These are phyloP conservation scores for Cenococcum geophilum DNA, from an alignment of 495 filamentous ascomycete species.

Conservation along the genomic window DNA sequence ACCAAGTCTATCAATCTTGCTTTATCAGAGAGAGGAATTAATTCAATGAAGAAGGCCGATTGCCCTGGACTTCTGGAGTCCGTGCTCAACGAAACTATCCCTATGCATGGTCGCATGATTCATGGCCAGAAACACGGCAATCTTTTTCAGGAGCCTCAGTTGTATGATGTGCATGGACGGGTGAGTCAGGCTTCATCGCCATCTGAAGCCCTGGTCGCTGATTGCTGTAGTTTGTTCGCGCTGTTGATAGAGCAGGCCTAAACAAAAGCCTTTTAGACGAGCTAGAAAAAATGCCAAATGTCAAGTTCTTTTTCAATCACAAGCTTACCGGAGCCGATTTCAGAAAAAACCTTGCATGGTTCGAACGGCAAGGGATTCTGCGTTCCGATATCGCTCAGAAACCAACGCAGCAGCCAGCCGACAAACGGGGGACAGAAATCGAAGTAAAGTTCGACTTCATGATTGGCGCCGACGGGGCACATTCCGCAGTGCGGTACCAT, in stretches of 20 bases:
- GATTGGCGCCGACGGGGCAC: constrained; percentile 93
- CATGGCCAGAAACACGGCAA: constrained; percentile 63
- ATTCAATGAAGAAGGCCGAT: constrained; percentile 65
- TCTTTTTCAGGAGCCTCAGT: constrained; percentile 70
- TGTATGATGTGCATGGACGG: constrained; percentile 84
- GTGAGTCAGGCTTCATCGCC: constrained; percentile 52
- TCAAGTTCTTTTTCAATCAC: constrained; percentile 84
- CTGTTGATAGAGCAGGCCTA: constrained; percentile 69
- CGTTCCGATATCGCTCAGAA: constrained; percentile 5
- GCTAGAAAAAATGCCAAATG: constrained; percentile 73
- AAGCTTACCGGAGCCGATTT: constrained; percentile 87
- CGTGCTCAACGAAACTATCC: constrained; percentile 70
- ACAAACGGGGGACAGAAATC: constrained; percentile 46
- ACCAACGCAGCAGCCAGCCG: neutral
- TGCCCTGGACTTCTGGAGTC: constrained; percentile 61
- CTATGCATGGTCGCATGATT: constrained; percentile 97
- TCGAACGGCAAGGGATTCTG: constrained; percentile 49
- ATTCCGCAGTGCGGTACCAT: constrained; percentile 81
- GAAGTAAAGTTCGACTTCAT: constrained; percentile 83
- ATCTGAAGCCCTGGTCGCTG: neutral
- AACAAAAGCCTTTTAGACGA: constrained; percentile 85
- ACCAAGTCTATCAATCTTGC: constrained; percentile 97
- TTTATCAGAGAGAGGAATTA: constrained; percentile 89
- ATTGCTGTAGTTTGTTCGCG: constrained; percentile 47
- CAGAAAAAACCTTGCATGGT: constrained; percentile 71